Evolutionary conservation across 176 grass and related monocot species (phyloP).

Genomic region (Aegilops longissima): DNA sequence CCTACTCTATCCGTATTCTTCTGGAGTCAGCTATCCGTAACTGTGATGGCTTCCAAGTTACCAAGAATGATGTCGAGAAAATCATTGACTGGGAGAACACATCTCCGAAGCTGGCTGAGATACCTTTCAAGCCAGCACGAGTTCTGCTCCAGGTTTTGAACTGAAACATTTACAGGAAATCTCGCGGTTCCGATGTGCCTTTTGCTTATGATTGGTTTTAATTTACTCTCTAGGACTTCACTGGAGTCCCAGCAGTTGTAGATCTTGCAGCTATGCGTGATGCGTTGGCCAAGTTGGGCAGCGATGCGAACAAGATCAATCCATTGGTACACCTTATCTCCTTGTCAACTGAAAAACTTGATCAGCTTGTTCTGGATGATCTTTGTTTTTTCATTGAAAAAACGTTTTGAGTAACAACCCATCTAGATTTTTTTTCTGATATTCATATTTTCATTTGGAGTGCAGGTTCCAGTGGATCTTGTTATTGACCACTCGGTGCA

Average conservation of each 20-base stretch:
- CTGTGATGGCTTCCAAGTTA: constrained; percentile 79
- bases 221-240: constrained; percentile 58
- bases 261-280: constrained; percentile 93
- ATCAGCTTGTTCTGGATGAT: background rate
- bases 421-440: background rate
- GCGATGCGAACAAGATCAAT: constrained; percentile 82
- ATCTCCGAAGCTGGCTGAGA: constrained; percentile 68
- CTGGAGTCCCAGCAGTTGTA: constrained; percentile 77
- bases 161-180: background rate
- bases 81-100: constrained; percentile 89
- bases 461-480: constrained; percentile 78
- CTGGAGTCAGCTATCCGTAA: constrained; percentile 83
- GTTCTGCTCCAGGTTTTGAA: constrained; percentile 65
- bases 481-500: constrained; percentile 84
- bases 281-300: constrained; percentile 64
- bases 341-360: background rate
- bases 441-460: background rate
- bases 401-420: background rate
- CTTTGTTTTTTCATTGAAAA: background rate
- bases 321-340: constrained; percentile 50
- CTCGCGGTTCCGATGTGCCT: background rate
- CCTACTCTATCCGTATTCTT: constrained; percentile 77
- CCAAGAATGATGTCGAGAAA: constrained; percentile 71
- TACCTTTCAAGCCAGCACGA: constrained; percentile 86
- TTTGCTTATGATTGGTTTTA: constrained; percentile 8